phyloP scores from a whole-genome alignment of 805 yeast genomes.

The Ogataea populi-albae region DNA sequence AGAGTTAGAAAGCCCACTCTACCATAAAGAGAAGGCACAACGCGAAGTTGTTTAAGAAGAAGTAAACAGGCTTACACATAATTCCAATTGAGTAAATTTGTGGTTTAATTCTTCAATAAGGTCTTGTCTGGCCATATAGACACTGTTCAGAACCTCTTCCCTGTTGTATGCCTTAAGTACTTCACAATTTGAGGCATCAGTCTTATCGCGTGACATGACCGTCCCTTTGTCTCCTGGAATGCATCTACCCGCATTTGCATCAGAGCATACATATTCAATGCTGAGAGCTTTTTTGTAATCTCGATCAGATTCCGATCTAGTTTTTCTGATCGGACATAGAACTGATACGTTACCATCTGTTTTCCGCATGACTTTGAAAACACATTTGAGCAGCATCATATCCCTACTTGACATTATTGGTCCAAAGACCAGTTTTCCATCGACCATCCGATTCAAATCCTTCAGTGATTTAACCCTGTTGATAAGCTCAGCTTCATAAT shows the following conservation, averaged over 20 bases:
- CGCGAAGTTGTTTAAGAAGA: background rate
- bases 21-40: background rate
- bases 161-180: background rate
- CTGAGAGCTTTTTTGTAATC: too few relatives aligned
- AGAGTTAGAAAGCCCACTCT: too few relatives aligned
- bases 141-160: background rate
- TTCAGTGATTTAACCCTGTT: conserved; percentile 7
- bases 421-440: conserved; percentile 8
- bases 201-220: too few relatives aligned
- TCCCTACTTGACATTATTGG: conserved; percentile 14
- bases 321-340: conserved; percentile 1
- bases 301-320: conserved; percentile 1
- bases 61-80: conserved; percentile 9
- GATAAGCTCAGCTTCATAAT: conserved; percentile 11
- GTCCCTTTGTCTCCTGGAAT: too few relatives aligned
- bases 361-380: conserved; percentile 9
- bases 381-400: conserved; percentile 7
- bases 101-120: conserved; percentile 11
- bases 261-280: too few relatives aligned
- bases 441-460: conserved; percentile 15
- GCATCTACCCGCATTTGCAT: too few relatives aligned
- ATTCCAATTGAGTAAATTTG: conserved; percentile 13
- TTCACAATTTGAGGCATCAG: too few relatives aligned
- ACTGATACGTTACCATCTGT: conserved; percentile 7
- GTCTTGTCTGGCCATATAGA: conserved; percentile 3